Conservation (phyloP, 345 rosid genomes). For the Corymbia maculata region DNA sequence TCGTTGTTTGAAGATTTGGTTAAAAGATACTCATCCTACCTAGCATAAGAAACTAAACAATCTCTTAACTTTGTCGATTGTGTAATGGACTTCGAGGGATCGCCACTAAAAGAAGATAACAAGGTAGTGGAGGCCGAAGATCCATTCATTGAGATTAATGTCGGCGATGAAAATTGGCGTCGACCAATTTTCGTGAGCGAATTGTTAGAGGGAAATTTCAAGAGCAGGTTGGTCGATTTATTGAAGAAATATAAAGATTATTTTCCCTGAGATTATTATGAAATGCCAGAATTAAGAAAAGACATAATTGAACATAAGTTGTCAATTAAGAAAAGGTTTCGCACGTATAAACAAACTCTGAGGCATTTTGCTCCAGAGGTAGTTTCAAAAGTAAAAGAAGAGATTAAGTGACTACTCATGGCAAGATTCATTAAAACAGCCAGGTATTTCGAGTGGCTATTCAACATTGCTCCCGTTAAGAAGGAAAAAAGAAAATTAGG, state of each 20-base stretch:
- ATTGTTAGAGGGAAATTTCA: neutral
- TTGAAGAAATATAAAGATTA: no score
- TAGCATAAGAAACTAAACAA: neutral
- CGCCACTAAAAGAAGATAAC: neutral
- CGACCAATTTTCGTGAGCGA: no score
- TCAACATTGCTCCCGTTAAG: neutral
- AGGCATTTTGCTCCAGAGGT: no score
- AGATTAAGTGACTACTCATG: neutral
- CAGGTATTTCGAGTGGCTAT: neutral
- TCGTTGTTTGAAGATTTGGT: no score
- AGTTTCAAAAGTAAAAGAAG: neutral
- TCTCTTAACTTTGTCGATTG: neutral
- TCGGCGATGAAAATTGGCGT: neutral
- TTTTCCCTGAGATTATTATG: no score
- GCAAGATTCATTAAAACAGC: neutral
- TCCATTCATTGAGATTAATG: neutral
- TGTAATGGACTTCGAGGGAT: neutral
- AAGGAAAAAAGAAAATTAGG: neutral
- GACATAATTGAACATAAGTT: no score
- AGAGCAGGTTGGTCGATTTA: neutral
- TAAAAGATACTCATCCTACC: no score
- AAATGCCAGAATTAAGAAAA: no score
- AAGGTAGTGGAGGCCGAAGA: neutral
- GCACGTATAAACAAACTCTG: no score
- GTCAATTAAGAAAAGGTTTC: no score